These are phyloP conservation scores for Penicillium paneum DNA, from an alignment of 2,329 filamentous ascomycete genomes.

Conservation along the genomic window DNA sequence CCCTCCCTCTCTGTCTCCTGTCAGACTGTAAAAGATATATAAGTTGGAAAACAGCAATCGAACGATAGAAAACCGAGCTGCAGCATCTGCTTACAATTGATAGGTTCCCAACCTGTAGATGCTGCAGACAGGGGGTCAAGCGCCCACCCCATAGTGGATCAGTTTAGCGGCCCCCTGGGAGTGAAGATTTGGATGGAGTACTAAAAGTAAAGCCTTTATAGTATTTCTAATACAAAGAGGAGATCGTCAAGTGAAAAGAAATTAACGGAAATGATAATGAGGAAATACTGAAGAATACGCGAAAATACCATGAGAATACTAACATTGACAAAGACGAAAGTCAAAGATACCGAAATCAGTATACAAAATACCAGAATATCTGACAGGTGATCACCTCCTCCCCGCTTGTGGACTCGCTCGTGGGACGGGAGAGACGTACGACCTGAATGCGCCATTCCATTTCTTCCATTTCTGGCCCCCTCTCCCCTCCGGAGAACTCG, in stretches of 20 bases:
- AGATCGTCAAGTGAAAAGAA: background rate
- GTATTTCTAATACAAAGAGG: background rate
- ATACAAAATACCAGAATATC: background rate
- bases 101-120: background rate
- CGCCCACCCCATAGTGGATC: background rate
- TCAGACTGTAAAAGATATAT: background rate
- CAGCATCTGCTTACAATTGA: background rate
- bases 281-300: too few species aligned
- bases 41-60: background rate
- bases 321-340: background rate
- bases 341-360: background rate
- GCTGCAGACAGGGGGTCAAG: background rate
- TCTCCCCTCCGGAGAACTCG: background rate
- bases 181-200: background rate
- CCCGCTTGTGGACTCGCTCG: conserved; percentile 7
- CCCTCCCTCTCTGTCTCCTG: background rate
- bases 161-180: background rate
- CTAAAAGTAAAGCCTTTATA: background rate
- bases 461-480: background rate
- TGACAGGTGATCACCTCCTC: background rate
- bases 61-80: background rate
- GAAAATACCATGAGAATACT: background rate
- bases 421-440: conserved; percentile 2
- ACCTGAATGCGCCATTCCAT: conserved; percentile 3
- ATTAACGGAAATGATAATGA: background rate